Evolutionary conservation across 768 basidiomycete species (phyloP), one percentile per base, ranked within the genome.

Genomic region (Suillus weaverae): DNA sequence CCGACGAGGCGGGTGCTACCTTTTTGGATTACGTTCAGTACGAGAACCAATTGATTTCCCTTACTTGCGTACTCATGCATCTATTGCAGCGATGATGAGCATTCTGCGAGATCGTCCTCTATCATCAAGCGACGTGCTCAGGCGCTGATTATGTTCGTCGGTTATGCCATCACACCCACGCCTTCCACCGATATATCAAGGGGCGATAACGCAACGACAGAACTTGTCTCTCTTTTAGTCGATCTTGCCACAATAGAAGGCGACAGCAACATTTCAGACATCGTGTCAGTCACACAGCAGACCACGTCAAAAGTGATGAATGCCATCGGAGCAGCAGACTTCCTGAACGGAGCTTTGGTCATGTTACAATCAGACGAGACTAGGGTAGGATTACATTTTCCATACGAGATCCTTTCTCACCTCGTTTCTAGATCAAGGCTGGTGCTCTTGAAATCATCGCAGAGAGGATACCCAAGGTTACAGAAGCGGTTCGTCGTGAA

Each of bases 391-490:
- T 41, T 64, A 13, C 39, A 10, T 26, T 20, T 13, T 22, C 20
- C 14, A 16, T 56, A 69, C 16, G 22, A 20, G 46, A 39, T 51
- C 30, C 44, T 55, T 26, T 53, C 70, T 64, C 64, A 61, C 43
- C 33, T 2, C 30, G 20, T n/a, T 30, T 46, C 39, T 68, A 92
- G 91, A 79, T 89, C 33, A 85, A 89, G 73, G 70, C 77, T 10
- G 90, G 88, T 62, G 91, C 90, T 11, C 82, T 97, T 36, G 85
- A 85, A 39, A 80, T 95, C 10, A 75, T 97, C 16, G 80, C 84
- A 4, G 85, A 87, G 46, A 86, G 92, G 41, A 77, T 97, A 1
- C 81, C 85, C 0, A 79, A 83, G 7, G 81, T 97, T 61, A 78
- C 87, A 5, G 77, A 83, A 10, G 79, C 81, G 26, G 77, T 84